Conservation (phyloP, 2,329 filamentous ascomycete genomes). For the Penicillium sp. region DNA sequence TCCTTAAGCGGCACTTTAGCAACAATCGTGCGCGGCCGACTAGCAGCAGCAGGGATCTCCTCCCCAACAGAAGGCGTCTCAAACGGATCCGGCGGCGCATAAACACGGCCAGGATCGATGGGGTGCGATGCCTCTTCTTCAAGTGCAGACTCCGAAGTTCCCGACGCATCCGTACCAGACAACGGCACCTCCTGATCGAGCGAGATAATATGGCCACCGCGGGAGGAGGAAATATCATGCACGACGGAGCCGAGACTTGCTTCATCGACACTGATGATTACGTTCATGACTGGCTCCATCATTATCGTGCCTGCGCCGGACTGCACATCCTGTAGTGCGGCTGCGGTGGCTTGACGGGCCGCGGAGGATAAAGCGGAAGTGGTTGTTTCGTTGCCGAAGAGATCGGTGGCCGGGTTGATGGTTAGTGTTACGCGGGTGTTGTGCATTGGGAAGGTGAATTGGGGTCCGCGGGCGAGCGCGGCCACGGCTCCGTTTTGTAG, state of each 20-base stretch:
- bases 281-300: conserved; percentile 92
- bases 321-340: conserved; percentile 59
- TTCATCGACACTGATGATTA: conserved; percentile 81
- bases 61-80: conserved; percentile 24
- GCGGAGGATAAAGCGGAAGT: conserved; percentile 65
- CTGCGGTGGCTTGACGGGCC: conserved; percentile 63
- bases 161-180: conserved; percentile 27
- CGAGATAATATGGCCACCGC: conserved; percentile 70
- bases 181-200: conserved; percentile 53
- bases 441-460: conserved; percentile 74
- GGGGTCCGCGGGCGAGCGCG: conserved; percentile 78
- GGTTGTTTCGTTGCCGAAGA: conserved; percentile 64
- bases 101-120: conserved; percentile 72
- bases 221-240: conserved; percentile 70
- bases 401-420: conserved; percentile 62
- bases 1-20: conserved; percentile 91
- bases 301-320: conserved; percentile 53
- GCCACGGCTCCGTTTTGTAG: conserved; percentile 78
- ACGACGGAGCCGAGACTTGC: conserved; percentile 74
- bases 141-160: conserved; percentile 8
- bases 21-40: conserved; percentile 62
- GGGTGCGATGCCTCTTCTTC: conserved; percentile 32
- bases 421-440: conserved; percentile 67
- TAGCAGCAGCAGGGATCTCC: conserved; percentile 31
- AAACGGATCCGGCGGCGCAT: conserved; percentile 85